Conservation (phyloP, 2,329 filamentous ascomycete genomes). For the Diplodia corticola region DNA sequence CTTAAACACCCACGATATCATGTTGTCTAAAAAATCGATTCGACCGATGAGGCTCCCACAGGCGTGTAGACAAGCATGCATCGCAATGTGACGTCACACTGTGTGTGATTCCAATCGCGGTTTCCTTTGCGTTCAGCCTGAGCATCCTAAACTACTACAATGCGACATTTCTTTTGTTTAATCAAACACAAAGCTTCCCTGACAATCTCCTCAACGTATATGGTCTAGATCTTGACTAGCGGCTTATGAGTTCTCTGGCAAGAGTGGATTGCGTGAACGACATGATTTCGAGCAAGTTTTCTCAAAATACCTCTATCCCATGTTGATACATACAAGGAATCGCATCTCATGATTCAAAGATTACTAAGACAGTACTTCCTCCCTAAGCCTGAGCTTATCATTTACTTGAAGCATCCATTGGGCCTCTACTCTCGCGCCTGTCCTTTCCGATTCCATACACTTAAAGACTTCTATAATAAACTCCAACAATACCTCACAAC, state of each 20-base stretch:
- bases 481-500: background rate
- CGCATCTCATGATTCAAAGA: background rate
- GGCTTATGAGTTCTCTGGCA: background rate
- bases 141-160: background rate
- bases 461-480: background rate
- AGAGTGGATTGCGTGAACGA: background rate
- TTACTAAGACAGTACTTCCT: background rate
- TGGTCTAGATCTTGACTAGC: background rate
- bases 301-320: background rate
- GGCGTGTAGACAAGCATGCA: background rate
- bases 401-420: background rate
- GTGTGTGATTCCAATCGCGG: constrained; percentile 5
- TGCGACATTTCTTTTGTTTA: background rate
- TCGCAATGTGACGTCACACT: constrained; percentile 7
- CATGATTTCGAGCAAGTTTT: background rate
- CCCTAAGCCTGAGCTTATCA: background rate
- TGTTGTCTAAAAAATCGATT: constrained; percentile 24
- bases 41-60: constrained; percentile 19
- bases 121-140: background rate
- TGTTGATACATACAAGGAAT: background rate
- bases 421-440: background rate
- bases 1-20: constrained; percentile 23
- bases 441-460: background rate
- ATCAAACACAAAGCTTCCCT: background rate
- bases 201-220: background rate